These are phyloP conservation scores for Moniliella sp. DNA, from an alignment of 1,284 basidiomycete genomes.

Conservation along the genomic window DNA sequence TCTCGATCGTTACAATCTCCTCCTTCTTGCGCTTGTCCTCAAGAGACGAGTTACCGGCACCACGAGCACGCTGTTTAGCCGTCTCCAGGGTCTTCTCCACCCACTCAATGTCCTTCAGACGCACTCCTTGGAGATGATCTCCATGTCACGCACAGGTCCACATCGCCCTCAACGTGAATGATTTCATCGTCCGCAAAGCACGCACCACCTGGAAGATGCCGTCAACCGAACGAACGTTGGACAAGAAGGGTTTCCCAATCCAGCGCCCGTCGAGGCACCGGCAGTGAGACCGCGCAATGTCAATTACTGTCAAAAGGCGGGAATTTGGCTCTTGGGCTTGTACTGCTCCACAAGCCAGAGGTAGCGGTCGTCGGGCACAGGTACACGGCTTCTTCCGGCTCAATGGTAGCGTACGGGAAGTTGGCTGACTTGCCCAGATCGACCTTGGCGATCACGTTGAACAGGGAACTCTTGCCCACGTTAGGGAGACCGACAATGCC, in stretches of 20 bases:
- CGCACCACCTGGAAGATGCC: slow-evolving; percentile 94
- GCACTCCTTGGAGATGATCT: slow-evolving; percentile 63
- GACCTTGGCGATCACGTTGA: slow-evolving; percentile 66
- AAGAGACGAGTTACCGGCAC: slow-evolving; percentile 55
- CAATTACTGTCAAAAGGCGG: slow-evolving; percentile 93
- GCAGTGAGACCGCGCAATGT: no score
- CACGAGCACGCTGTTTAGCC: slow-evolving; percentile 21
- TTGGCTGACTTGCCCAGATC: slow-evolving; percentile 90
- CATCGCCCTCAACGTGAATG: slow-evolving; percentile 94
- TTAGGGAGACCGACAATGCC: slow-evolving; percentile 31
- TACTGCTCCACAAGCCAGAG: slow-evolving; percentile 77
- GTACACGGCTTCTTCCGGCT: slow-evolving; percentile 53
- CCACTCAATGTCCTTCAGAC: slow-evolving; percentile 97
- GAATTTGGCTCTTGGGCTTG: slow-evolving; percentile 72
- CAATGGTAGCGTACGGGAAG: slow-evolving; percentile 92
- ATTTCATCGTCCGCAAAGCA: slow-evolving; percentile 93
- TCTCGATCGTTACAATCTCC: slow-evolving; percentile 66
- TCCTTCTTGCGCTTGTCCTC: slow-evolving; percentile 91
- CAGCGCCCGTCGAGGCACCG: slow-evolving; percentile 88
- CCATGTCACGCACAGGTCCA: slow-evolving; percentile 91
- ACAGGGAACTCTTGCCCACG: slow-evolving; percentile 32
- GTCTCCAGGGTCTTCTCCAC: slow-evolving; percentile 69
- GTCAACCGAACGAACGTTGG: slow-evolving; percentile 96
- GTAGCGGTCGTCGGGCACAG: slow-evolving; percentile 84
- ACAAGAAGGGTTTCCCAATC: slow-evolving; percentile 92